Percentiles rank a stretch among this genome's conserved stretches.
These are phyloP conservation scores for Ganoderma sp. DNA, from an alignment of 1,284 basidiomycete genomes.

Conservation along the genomic window DNA sequence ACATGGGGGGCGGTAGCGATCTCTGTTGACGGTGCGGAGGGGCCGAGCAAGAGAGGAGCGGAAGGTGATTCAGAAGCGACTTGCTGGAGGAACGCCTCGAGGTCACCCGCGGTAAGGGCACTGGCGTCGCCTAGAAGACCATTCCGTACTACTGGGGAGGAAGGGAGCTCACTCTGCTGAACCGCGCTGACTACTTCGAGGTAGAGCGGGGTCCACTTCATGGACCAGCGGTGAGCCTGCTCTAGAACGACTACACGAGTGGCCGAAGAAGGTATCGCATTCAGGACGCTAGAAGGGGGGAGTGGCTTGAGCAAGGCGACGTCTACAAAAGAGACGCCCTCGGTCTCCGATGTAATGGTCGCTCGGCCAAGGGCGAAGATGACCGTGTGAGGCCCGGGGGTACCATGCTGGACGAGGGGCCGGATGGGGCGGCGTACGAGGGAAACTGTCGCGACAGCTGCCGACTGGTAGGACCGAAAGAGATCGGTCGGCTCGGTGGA, in stretches of 20 bases:
- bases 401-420: conserved; percentile 53
- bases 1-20: conserved; percentile 56
- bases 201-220: conserved; percentile 90
- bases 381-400: conserved; percentile 64
- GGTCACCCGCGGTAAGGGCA: conserved; percentile 50
- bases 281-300: conserved; percentile 66
- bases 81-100: conserved; percentile 55
- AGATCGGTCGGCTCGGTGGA: conserved; percentile 40
- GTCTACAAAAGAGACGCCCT: conserved; percentile 70
- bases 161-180: conserved; percentile 61
- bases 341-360: conserved; percentile 51
- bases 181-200: conserved; percentile 82
- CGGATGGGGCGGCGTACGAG: conserved; percentile 66
- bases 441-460: conserved; percentile 65
- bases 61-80: conserved; percentile 45
- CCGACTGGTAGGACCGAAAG: conserved; percentile 66
- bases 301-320: conserved; percentile 82
- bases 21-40: conserved; percentile 31
- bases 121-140: conserved; percentile 62
- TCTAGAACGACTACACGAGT: conserved; percentile 86
- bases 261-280: conserved; percentile 67
- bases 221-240: conserved; percentile 75
- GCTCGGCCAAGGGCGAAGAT: conserved; percentile 74
- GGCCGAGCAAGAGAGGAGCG: conserved; percentile 55
- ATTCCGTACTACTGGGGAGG: conserved; percentile 61